phyloP scores from a whole-genome alignment of 306 rosid genomes.

The Crotalaria pallida region DNA sequence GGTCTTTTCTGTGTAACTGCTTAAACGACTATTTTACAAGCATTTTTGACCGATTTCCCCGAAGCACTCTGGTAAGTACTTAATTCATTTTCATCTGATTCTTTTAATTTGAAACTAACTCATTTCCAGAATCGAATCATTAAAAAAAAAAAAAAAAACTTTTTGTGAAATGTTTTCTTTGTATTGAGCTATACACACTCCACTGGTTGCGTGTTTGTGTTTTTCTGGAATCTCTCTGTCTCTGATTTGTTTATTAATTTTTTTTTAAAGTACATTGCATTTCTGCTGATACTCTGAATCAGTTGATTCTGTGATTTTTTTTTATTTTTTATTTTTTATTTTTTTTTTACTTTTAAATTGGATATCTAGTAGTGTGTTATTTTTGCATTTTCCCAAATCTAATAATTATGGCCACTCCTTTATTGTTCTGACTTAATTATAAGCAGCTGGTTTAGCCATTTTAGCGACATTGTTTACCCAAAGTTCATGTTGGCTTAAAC shows the following conservation, averaged over 20 bases:
- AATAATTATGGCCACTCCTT: neutral
- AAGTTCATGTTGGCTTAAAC: neutral
- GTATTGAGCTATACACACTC: constrained; percentile 5
- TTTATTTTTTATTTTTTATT: neutral
- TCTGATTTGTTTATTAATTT: neutral
- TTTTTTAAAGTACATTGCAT: neutral
- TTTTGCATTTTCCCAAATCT: constrained; percentile 3
- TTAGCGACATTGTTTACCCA: neutral
- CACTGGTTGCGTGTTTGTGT: neutral
- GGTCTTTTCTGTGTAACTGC: neutral
- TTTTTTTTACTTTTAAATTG: neutral
- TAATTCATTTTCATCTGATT: neutral
- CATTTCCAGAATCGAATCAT: neutral
- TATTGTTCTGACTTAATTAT: neutral
- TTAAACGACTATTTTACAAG: neutral
- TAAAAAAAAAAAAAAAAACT: neutral
- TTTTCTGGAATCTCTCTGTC: neutral
- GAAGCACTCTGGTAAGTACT: constrained; percentile 37
- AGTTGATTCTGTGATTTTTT: neutral
- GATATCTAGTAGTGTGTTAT: neutral
- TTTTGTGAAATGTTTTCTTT: constrained; percentile 2
- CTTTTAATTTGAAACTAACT: neutral
- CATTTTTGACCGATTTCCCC: constrained; percentile 21
- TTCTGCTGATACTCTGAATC: neutral
- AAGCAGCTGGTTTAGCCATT: neutral